phyloP scores from a whole-genome alignment of 2,329 filamentous ascomycete species.

The Diplodia seriata region DNA sequence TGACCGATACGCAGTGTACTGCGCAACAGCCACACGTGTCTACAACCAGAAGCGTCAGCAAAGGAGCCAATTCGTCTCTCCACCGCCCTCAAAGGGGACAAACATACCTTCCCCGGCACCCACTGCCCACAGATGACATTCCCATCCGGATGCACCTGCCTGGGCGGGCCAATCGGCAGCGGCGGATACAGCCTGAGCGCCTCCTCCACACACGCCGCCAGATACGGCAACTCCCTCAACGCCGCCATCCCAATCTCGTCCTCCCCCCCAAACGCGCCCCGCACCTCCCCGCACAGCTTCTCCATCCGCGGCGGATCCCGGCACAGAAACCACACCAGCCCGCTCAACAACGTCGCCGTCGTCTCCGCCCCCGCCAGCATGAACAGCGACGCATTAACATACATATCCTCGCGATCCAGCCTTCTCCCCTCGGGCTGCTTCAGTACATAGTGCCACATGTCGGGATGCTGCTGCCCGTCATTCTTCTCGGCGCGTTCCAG shows the following conservation, averaged over 20 bases:
- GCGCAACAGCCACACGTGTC: not conserved
- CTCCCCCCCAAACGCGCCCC: not conserved
- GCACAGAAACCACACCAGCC: slow-evolving; percentile 33
- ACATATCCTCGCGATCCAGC: not conserved
- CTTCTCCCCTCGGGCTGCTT: too few relatives aligned
- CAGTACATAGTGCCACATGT: not conserved
- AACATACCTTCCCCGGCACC: slow-evolving; percentile 40
- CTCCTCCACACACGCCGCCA: slow-evolving; percentile 47
- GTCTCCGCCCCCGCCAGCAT: slow-evolving; percentile 20
- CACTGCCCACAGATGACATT: slow-evolving; percentile 38
- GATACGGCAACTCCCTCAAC: slow-evolving; percentile 2
- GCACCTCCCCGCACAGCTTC: slow-evolving; percentile 26
- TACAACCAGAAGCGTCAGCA: not conserved
- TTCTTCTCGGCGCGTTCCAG: not conserved
- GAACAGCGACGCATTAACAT: slow-evolving; percentile 14
- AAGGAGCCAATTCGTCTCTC: slow-evolving; percentile 13
- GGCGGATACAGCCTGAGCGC: slow-evolving; percentile 54
- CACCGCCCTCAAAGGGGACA: slow-evolving; percentile 4
- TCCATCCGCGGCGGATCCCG: slow-evolving; percentile 16
- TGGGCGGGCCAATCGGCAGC: slow-evolving; percentile 45
- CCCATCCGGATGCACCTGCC: slow-evolving; percentile 41
- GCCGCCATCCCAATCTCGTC: slow-evolving; percentile 16
- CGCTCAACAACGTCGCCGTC: not conserved
- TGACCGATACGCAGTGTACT: not conserved
- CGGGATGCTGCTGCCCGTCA: not conserved